Evolutionary conservation across 2,329 filamentous ascomycete species (phyloP).

Genomic region (Ramularia endophylla): DNA sequence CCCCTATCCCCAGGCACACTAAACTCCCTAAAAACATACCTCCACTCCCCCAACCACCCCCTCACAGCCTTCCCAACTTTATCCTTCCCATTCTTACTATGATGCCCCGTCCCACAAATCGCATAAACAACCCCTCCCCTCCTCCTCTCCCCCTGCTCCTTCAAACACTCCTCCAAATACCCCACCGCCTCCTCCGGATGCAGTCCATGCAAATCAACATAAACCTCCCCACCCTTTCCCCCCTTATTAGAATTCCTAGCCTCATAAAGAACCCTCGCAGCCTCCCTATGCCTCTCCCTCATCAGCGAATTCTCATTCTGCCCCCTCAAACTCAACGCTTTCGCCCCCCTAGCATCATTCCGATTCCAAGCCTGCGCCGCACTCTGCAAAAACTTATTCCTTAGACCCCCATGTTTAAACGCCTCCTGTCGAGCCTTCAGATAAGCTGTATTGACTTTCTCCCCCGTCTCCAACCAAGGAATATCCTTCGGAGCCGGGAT

Average conservation of each 20-base stretch:
- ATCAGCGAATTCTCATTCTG: slow-evolving; percentile 97
- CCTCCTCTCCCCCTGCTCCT: slow-evolving; percentile 55
- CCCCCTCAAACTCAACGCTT: slow-evolving; percentile 86
- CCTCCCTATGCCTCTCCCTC: slow-evolving; percentile 93
- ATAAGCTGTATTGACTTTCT: slow-evolving; percentile 86
- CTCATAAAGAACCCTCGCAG: slow-evolving; percentile 85
- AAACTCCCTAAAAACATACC: slow-evolving; percentile 93
- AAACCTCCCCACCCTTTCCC: slow-evolving; percentile 59
- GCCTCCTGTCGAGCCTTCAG: slow-evolving; percentile 92
- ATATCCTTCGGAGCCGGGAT: slow-evolving; percentile 88
- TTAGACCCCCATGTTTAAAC: slow-evolving; percentile 91
- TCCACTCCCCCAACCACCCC: slow-evolving; percentile 88
- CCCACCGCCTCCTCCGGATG: slow-evolving; percentile 95
- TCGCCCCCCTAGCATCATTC: slow-evolving; percentile 92
- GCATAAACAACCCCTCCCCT: slow-evolving; percentile 64
- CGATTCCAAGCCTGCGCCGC: slow-evolving; percentile 98
- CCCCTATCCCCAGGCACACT: slow-evolving; percentile 92
- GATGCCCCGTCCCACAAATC: slow-evolving; percentile 93
- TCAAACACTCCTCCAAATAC: slow-evolving; percentile 80
- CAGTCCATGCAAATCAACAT: slow-evolving; percentile 95
- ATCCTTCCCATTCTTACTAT: slow-evolving; percentile 98
- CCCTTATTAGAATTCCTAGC: slow-evolving; percentile 61
- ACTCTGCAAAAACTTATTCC: slow-evolving; percentile 96
- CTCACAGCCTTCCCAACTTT: slow-evolving; percentile 95
- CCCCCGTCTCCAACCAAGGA: slow-evolving; percentile 92